Evolutionary conservation across 768 basidiomycete species (phyloP), one percentile per base, ranked within the genome.

Genomic region (Tricholoma furcatifolium): DNA sequence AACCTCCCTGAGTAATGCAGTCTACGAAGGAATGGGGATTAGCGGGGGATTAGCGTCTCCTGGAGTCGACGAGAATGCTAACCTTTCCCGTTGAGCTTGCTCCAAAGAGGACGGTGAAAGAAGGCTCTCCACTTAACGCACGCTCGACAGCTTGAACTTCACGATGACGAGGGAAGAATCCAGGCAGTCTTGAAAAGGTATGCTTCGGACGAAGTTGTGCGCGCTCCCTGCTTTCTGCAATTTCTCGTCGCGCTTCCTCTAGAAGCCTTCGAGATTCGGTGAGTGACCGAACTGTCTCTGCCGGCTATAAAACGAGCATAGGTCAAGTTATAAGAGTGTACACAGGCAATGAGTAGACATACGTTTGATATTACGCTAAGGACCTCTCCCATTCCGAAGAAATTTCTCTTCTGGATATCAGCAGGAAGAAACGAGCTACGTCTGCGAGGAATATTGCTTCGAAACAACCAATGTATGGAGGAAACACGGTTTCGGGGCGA

Each of bases 61-160:
- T 6, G 44, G 34, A 20, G 38, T 39, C 42, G 32, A 39, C 23
- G 53, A 32, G 31, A 53, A 21, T 17, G 9, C 64, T 9, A 51
- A 83, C 88, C 82, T 93, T 93, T 54, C 91, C 91, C 2, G 87
- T 87, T 8, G 85, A 85, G 55, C 87, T 88, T 27, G 88, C 87
- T 3, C 91, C 91, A 53, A 89, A 91, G 7, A 92, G 70, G 7
- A 92, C 76, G 0, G 88, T 91, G 62, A 92, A 92, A 1, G 87
- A 82, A 4, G 91, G 88, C 31, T 90, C 85, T 14, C 78, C 82
- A 50, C 83, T 82, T 23, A 92, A 67, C 2, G 77, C 75, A 50
- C 83, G 80, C 62, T 87, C 84, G 32, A 93, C 72, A 15, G 82
- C 80, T 53, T 75, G 76, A 43, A 82, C 69, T 67, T 93, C 91